A percentile compares a stretch with the other conserved stretches of the same genome.
Conservation (phyloP, 805 yeast genomes). For the Saccharomycopsis guyanensis region DNA sequence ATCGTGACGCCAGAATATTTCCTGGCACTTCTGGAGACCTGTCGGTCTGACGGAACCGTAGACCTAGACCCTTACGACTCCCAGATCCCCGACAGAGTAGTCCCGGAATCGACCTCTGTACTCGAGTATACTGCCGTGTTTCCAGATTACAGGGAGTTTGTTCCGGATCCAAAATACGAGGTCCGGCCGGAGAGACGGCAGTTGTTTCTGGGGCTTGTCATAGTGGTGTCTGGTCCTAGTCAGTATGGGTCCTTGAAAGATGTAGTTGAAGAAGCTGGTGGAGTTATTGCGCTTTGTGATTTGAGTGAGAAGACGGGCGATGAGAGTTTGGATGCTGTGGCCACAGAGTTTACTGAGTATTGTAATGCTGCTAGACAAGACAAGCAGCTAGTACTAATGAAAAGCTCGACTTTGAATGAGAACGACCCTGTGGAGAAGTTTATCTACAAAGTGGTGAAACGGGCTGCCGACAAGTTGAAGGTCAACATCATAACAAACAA, state of each 20-base stretch:
- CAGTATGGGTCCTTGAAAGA: slow-evolving; percentile 8
- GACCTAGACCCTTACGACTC: background rate
- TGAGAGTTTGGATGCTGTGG: background rate
- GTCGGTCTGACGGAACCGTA: background rate
- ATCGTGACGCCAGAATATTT: background rate
- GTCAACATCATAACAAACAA: slow-evolving; percentile 8
- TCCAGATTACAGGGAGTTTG: slow-evolving; percentile 8
- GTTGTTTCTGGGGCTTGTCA: slow-evolving; percentile 1
- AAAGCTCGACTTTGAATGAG: slow-evolving; percentile 3
- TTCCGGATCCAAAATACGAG: slow-evolving; percentile 2
- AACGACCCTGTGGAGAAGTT: background rate
- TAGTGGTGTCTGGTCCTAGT: slow-evolving; percentile 3
- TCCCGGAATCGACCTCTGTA: slow-evolving; percentile 6
- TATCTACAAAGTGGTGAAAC: slow-evolving; percentile 3
- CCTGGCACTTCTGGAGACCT: background rate
- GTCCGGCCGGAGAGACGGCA: background rate
- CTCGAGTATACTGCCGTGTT: slow-evolving; percentile 5
- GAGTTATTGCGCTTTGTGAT: slow-evolving; percentile 4
- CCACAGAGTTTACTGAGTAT: background rate
- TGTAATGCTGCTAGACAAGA: background rate
- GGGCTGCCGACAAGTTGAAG: slow-evolving; percentile 1
- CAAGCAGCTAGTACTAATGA: background rate
- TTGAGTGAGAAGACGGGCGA: background rate
- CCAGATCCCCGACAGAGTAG: slow-evolving; percentile 1
- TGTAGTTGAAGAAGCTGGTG: slow-evolving; percentile 9